These are phyloP conservation scores for Talaromyces liani DNA, from an alignment of 495 filamentous ascomycete genomes.

Conservation along the genomic window DNA sequence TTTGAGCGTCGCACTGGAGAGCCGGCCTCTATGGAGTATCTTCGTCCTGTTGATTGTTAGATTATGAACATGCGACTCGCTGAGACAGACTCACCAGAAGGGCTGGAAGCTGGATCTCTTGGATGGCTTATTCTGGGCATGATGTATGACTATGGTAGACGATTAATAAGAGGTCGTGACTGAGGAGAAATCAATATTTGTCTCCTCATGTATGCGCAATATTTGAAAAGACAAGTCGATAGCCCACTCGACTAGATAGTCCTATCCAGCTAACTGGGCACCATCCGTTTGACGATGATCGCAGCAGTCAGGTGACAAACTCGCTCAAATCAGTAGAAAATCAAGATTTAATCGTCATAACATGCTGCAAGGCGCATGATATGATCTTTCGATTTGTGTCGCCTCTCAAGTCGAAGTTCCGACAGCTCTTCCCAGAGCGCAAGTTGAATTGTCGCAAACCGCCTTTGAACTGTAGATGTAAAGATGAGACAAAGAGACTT, in stretches of 20 bases:
- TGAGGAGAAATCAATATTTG: not conserved
- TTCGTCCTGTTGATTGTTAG: constrained; percentile 7
- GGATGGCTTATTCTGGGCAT: constrained; percentile 20
- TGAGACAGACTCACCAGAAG: not conserved
- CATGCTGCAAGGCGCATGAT: not conserved
- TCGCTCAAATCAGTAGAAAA: not conserved
- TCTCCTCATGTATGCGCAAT: not conserved
- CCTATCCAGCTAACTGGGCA: not conserved
- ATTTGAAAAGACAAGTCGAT: not conserved
- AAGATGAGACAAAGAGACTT: not conserved
- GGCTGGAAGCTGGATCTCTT: constrained; percentile 6
- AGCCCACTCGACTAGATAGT: not conserved
- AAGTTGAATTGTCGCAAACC: not conserved
- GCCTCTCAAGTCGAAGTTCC: not conserved
- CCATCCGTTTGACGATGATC: not conserved
- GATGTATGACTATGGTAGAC: not conserved
- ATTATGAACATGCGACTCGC: not conserved
- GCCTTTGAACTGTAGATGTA: not conserved
- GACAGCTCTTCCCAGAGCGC: not conserved
- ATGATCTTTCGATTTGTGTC: not conserved
- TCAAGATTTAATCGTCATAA: not conserved
- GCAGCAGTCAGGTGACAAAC: not conserved
- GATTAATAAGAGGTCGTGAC: not conserved
- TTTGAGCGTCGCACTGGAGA: constrained; percentile 16
- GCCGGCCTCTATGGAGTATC: constrained; percentile 5